Conservation (phyloP, 208 protist species). For the Crithidia mellificae region DNA sequence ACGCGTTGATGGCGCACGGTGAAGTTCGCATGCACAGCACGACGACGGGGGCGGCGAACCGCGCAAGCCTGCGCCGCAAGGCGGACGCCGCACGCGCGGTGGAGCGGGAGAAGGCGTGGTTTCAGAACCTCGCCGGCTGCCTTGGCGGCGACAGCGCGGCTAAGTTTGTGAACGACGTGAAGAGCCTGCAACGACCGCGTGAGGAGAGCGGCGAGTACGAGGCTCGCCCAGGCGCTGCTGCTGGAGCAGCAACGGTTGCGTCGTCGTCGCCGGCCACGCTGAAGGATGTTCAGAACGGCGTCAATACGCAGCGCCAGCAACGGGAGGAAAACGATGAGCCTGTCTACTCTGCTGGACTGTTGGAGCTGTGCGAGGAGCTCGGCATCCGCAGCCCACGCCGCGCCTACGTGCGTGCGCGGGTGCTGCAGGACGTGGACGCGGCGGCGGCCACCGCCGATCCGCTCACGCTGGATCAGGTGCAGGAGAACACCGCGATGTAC, state of each 20-base stretch:
- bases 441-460: constrained; percentile 11
- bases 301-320: not conserved
- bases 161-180: constrained; percentile 28
- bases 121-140: constrained; percentile 15
- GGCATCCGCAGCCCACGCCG: constrained; percentile 46
- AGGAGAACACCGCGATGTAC: constrained; percentile 27
- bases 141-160: constrained; percentile 25
- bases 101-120: constrained; percentile 23
- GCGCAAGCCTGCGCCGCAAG: constrained; percentile 18
- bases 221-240: not conserved
- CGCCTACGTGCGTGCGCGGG: constrained; percentile 34
- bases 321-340: not conserved
- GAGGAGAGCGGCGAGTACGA: constrained; percentile 14
- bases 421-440: constrained; percentile 28
- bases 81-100: constrained; percentile 16
- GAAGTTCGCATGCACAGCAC: constrained; percentile 1
- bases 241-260: not conserved
- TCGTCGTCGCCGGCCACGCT: not conserved
- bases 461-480: constrained; percentile 32
- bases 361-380: constrained; percentile 36
- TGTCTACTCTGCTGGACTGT: constrained; percentile 5
- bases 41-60: not conserved
- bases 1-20: not conserved
- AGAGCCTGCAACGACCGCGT: constrained; percentile 24
- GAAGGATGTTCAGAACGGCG: not conserved